phyloP scores from a whole-genome alignment of 768 basidiomycete genomes.

The Leccinum fibrillosum region DNA sequence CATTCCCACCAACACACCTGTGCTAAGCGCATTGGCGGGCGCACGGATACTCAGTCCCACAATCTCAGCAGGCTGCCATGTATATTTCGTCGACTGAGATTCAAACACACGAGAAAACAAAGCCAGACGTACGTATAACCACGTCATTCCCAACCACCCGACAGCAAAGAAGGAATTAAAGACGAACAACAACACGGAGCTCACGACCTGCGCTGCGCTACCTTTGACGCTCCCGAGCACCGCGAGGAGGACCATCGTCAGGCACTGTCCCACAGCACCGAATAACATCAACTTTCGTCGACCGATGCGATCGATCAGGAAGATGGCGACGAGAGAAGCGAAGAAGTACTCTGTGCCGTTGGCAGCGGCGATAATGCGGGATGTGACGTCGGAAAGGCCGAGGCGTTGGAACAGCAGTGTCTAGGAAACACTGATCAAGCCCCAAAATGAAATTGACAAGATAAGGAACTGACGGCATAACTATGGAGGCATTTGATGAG shows the following conservation, averaged over 20 bases:
- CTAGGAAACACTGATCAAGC: conserved; percentile 19
- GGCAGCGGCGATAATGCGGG: conserved; percentile 60
- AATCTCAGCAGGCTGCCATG: conserved; percentile 57
- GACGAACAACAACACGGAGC: conserved; percentile 58
- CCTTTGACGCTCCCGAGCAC: conserved; percentile 48
- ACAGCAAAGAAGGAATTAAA: conserved; percentile 71
- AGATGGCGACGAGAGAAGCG: conserved; percentile 69
- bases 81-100: neutral
- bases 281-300: conserved; percentile 70
- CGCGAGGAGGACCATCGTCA: conserved; percentile 44
- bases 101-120: neutral
- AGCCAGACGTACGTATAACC: conserved; percentile 52
- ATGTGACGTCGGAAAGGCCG: conserved; percentile 55
- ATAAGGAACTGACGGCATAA: conserved; percentile 27
- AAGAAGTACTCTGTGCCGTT: conserved; percentile 73
- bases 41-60: conserved; percentile 59
- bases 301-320: conserved; percentile 68
- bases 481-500: conserved; percentile 14
- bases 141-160: conserved; percentile 73
- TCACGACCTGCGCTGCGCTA: conserved; percentile 45
- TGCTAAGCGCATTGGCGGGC: conserved; percentile 62
- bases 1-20: conserved; percentile 28
- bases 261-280: conserved; percentile 57
- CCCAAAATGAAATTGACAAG: neutral
- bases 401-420: conserved; percentile 53